phyloP scores from a whole-genome alignment of 257 asterid genomes.

The Linaria vulgaris region DNA sequence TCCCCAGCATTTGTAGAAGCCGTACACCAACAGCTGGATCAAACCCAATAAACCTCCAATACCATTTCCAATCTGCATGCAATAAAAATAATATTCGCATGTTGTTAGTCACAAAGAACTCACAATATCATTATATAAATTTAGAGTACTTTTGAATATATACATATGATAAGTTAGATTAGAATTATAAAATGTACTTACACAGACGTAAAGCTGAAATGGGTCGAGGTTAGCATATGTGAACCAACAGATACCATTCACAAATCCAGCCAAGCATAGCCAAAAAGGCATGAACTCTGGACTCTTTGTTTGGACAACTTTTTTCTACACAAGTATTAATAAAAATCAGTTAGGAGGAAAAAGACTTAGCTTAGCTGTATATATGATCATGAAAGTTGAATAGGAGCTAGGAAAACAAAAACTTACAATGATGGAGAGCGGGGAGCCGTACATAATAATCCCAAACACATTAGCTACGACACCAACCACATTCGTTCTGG shows the following conservation, averaged over 20 bases:
- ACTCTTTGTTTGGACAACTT: conserved; percentile 46
- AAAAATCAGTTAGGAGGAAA: neutral
- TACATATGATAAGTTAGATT: neutral
- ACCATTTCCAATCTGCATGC: conserved; percentile 55
- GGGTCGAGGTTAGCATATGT: conserved; percentile 47
- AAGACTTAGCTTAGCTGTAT: too few relatives aligned
- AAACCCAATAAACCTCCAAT: conserved; percentile 43
- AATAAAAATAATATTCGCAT: neutral
- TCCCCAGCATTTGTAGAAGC: conserved; percentile 24
- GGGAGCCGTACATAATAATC: conserved; percentile 58
- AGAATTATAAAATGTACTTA: conserved; percentile 25
- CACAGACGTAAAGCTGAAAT: conserved; percentile 52
- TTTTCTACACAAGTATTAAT: conserved; percentile 23
- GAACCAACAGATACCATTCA: conserved; percentile 57
- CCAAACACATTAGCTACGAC: conserved; percentile 50
- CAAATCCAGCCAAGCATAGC: conserved; percentile 54
- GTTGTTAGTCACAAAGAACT: neutral
- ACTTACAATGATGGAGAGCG: conserved; percentile 58
- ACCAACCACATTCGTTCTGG: conserved; percentile 57
- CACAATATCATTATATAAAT: too few relatives aligned
- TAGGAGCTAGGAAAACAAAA: too few relatives aligned
- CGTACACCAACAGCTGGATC: conserved; percentile 37
- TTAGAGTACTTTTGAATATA: too few relatives aligned
- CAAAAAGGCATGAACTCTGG: conserved; percentile 58
- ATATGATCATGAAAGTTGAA: too few relatives aligned